A percentile compares a stretch with the other conserved stretches of the same genome.
Conservation (phyloP, 2,329 filamentous ascomycete species). For the Acrodontium crateriforme region DNA sequence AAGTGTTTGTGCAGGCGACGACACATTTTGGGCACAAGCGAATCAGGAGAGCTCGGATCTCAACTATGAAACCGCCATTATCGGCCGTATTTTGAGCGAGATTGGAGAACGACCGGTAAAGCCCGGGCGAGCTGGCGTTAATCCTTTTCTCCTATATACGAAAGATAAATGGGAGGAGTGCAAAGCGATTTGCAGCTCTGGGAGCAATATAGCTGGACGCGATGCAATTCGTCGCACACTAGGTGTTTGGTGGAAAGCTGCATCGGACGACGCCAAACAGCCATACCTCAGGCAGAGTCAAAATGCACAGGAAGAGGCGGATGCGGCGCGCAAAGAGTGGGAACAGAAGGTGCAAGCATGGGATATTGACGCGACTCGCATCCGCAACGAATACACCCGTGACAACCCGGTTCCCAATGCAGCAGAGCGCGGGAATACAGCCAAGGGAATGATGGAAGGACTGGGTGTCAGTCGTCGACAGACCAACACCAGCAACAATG, state of each 20-base stretch:
- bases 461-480: slow-evolving; percentile 17
- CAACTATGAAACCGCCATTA: slow-evolving; percentile 44
- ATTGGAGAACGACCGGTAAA: slow-evolving; percentile 64
- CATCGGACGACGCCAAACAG: slow-evolving; percentile 52
- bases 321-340: slow-evolving; percentile 43
- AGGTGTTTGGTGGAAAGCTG: slow-evolving; percentile 82
- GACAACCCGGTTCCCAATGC: slow-evolving; percentile 12
- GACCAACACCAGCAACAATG: slow-evolving; percentile 19
- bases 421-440: slow-evolving; percentile 1
- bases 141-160: slow-evolving; percentile 81
- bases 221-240: slow-evolving; percentile 72
- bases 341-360: slow-evolving; percentile 52
- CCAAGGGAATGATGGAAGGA: slow-evolving; percentile 2
- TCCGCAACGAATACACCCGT: slow-evolving; percentile 28
- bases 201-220: slow-evolving; percentile 50
- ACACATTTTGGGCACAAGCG: slow-evolving; percentile 19
- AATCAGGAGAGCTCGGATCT: slow-evolving; percentile 23
- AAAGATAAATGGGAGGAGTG: slow-evolving; percentile 54
- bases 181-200: slow-evolving; percentile 49
- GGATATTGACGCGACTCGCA: slow-evolving; percentile 49
- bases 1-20: slow-evolving; percentile 18
- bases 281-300: slow-evolving; percentile 67
- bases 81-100: slow-evolving; percentile 40
- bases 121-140: slow-evolving; percentile 61
- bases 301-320: slow-evolving; percentile 53